Evolutionary conservation across 1,284 basidiomycete genomes (phyloP), one percentile per base, ranked within the genome.

Genomic region (Leccinum griseonigrum): DNA sequence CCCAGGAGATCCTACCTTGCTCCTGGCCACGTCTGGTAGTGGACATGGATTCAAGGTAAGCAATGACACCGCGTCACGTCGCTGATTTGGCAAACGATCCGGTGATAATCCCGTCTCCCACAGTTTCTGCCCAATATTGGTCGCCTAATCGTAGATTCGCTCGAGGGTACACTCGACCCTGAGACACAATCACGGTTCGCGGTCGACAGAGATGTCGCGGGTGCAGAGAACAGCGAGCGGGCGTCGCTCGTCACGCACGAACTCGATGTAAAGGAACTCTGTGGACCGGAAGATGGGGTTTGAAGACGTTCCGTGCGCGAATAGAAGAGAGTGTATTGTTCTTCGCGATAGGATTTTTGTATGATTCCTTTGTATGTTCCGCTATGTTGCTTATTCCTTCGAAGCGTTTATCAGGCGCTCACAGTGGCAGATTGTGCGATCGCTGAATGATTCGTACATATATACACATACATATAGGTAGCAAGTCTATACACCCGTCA

Each of bases 101-200:
- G 1, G 34, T 28, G 11, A 22, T 32, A 10, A 36, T 26, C 1
- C 22, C 4, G 7, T 36, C 40, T 9, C 22, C 28, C 28, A 38
- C 56, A 92, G 88, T 96, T 96, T 78, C 80, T 95, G 8, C 94
- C 94, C 11, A 85, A 86, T 40, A 83, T 97, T 59, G 95, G 95
- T 11, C 76, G 83, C 9, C 78, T 95, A 29, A 86, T 95, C 14
- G 86, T 82, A 10, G 87, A 90, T 64, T 80, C 86, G 1, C 80
- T 96, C 31, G 83, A 93, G 73, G 84, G 83, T 2, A 86, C 77
- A 54, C 76, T 91, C 14, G 79, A 84, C 4, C 72, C 80, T 3
- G 75, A 77, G 2, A 72, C 87, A 11, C 78, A 76, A 1, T 70
- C 75, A 43, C 87, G 85, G 64, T 90, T 89, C 69, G 77, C 85